Evolutionary conservation across 192 early-diverging fungal species (phyloP), one percentile per base, ranked within the genome.

Genomic region (Obelidium mucronatum): DNA sequence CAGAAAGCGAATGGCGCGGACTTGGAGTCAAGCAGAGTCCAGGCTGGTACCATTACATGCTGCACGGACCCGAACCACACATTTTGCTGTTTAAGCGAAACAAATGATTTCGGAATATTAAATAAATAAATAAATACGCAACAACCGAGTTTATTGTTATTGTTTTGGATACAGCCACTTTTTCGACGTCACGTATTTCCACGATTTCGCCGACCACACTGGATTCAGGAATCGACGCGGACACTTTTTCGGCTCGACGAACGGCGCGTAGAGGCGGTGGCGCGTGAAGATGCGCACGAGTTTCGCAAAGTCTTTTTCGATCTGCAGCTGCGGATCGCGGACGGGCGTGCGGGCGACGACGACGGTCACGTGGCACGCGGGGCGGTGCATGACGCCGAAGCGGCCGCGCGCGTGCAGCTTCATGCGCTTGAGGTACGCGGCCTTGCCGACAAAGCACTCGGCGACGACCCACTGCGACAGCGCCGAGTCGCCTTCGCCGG

Each of bases 361-460:
- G 30, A 58, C 55, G 4, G 55, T 58, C 81, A 98, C 83, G 67
- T 96, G 94, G 6, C 93, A 87, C 24, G 83, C 84, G 24, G 93
- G 94, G 34, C 87, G 87, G 76, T 91, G 87, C 81, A 94, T 92
- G 13, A 91, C 80, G 48, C 94, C 94, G 58, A 90, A 88, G 44
- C 94, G 80, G 13, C 95, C 95, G 33, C 94, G 80, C 1, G 90
- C 95, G 74, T 94, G 92, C 60, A 86, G 86, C 74, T 92, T 90
- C 35, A 94, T 66, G n/a, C 93, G 84, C 75, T 91, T 92, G 5
- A 89, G 75, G 74, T 88, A 95, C 36, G 78, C 63, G 2, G 94
- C 95, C 80, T 96, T 96, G 2, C 97, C 97, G 28, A 96, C 93
- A 82, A 93, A 94, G 2, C 92, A 92, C 77, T 91, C 87, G 33